Base-by-base conservation (phyloP, 1,139 yeast genomes). In the Geotrichum siamense region DNA sequence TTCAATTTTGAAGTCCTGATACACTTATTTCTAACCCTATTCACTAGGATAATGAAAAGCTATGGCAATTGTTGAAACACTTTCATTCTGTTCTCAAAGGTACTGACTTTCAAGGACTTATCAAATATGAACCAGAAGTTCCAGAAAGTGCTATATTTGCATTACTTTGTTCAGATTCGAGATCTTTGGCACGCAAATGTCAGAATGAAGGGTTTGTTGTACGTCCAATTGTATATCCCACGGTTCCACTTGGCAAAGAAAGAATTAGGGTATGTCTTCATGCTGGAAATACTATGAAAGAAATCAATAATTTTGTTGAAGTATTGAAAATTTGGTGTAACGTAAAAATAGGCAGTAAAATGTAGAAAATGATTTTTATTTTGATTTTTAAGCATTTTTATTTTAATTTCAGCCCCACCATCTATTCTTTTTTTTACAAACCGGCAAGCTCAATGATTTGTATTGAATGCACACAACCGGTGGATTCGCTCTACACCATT, bases 391-490 rank as follows among this genome's bases (percentile, higher is more conserved):
- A n/a, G n/a, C n/a, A n/a, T n/a, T n/a, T n/a, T n/a, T n/a, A n/a
- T n/a, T n/a, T n/a, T n/a, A n/a, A n/a, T n/a, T n/a, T n/a, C n/a
- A n/a, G n/a, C n/a, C n/a, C n/a, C n/a, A n/a, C n/a, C n/a, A n/a
- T n/a, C n/a, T n/a, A n/a, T n/a, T n/a, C n/a, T n/a, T n/a, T n/a
- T n/a, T n/a, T n/a, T n/a, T n/a, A n/a, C n/a, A n/a, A n/a, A n/a
- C n/a, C n/a, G n/a, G n/a, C n/a, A n/a, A n/a, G n/a, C n/a, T n/a
- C n/a, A n/a, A 86, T 89, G 96, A 79, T 87, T 51, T 91, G 98
- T 62, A 82, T 89, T 21, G 94, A 87, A 61, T 91, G 98, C 62
- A 75, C 78, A 16, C 68, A 72, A 41, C 76, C 81, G 1, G 82
- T 82, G 30, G 68, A 70, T 13, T 70, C 81, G 2, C 72, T 89